These are phyloP conservation scores for Saturnispora mendoncae DNA, from an alignment of 805 yeast genomes.

Conservation along the genomic window DNA sequence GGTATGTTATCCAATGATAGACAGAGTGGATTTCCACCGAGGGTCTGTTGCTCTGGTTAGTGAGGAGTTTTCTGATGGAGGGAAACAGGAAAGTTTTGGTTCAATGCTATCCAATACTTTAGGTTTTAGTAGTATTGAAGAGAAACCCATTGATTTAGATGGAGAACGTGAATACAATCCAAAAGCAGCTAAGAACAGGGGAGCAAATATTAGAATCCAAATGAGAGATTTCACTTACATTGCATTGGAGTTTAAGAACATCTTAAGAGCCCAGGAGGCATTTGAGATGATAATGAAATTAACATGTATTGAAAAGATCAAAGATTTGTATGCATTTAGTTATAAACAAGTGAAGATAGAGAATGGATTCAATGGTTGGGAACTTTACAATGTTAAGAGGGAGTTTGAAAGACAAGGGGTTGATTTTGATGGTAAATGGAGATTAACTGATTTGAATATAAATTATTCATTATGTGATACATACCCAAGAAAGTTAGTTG, in stretches of 20 bases:
- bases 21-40: slow-evolving; percentile 45
- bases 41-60: slow-evolving; percentile 37
- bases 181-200: slow-evolving; percentile 15
- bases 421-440: slow-evolving; percentile 41
- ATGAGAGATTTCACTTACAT: slow-evolving; percentile 82
- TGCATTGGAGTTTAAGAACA: slow-evolving; percentile 63
- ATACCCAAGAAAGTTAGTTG: slow-evolving; percentile 60
- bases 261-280: slow-evolving; percentile 55
- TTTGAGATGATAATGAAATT: slow-evolving; percentile 62
- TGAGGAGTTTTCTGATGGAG: not conserved
- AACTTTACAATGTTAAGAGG: slow-evolving; percentile 44
- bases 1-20: slow-evolving; percentile 85
- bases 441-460: slow-evolving; percentile 55
- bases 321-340: slow-evolving; percentile 69
- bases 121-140: too few relatives aligned
- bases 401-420: slow-evolving; percentile 70
- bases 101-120: slow-evolving; percentile 6
- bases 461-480: slow-evolving; percentile 63
- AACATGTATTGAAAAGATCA: slow-evolving; percentile 44
- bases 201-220: slow-evolving; percentile 55
- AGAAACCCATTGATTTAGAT: slow-evolving; percentile 1
- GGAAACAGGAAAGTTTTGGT: slow-evolving; percentile 3
- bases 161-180: slow-evolving; percentile 1
- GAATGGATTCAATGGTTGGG: slow-evolving; percentile 60
- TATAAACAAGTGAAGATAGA: slow-evolving; percentile 74